Conservation (phyloP, 805 yeast genomes). For the Ogataea trehaloabstinens region DNA sequence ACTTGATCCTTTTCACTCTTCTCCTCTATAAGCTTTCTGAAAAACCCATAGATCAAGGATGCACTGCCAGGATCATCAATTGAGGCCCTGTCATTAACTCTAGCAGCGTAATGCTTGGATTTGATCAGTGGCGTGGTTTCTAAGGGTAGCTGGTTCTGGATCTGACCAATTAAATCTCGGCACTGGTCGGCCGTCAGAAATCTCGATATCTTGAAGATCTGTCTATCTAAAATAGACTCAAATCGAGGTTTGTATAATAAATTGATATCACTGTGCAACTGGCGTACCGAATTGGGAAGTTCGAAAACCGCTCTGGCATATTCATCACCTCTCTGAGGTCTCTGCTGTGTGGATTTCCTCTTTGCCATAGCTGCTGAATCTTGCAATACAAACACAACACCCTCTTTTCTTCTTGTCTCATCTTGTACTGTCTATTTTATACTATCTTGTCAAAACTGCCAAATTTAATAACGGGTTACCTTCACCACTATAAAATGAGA, state of each 20-base stretch:
- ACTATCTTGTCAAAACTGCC: too few species aligned
- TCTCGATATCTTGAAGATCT: constrained; percentile 40
- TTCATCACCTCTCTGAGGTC: too few species aligned
- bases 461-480: too few species aligned
- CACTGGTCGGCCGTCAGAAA: constrained; percentile 39
- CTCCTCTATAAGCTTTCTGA: constrained; percentile 31
- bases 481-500: too few species aligned
- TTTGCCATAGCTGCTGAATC: too few species aligned
- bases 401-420: too few species aligned
- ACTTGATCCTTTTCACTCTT: constrained; percentile 30
- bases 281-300: constrained; percentile 8
- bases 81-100: constrained; percentile 52
- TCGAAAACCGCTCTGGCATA: neutral
- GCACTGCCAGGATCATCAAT: constrained; percentile 39
- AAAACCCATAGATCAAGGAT: constrained; percentile 41
- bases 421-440: too few species aligned
- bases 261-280: neutral
- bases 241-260: constrained; percentile 10
- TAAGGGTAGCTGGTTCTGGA: constrained; percentile 26
- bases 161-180: constrained; percentile 35
- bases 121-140: constrained; percentile 50
- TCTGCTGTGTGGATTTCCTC: too few species aligned
- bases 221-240: constrained; percentile 28
- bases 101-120: constrained; percentile 52
- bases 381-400: too few species aligned